Evolutionary conservation across 2,329 filamentous ascomycete species (phyloP), one percentile per base, ranked within the genome.

Genomic region (Trichoderma aggressivum): DNA sequence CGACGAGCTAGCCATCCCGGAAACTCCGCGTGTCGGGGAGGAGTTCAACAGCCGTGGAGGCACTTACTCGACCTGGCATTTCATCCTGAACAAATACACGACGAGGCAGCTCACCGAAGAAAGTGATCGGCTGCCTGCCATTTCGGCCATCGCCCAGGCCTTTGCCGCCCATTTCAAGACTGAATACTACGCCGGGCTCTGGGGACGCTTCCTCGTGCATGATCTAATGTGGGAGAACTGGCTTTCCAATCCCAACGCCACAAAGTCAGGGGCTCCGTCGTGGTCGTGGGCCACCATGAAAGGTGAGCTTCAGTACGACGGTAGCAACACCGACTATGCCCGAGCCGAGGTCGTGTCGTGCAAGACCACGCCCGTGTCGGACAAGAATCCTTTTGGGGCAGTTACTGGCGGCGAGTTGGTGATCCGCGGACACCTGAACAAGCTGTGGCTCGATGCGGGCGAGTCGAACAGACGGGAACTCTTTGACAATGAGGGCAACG

Each of bases 201-300:
- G 61, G 61, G 47, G 26, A 7, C 61, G 39, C 26, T 50, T 53
- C 43, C 39, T 50, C 5, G 39, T 53, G 18, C 61, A 64, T 7
- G 61, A 64, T 28, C 47, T 50, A 39, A 64, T 50, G 28, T 53
- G 61, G 61, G 59, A 61, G 59, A 61, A 61, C 21, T 61, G 59
- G 59, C 59, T 61, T 61, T 61, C 59, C 34, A 43, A 61, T 28
- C 59, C 59, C 59, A 43, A 61, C 24, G 30, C 61, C 61, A 50
- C 61, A 32, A 64, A 53, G 7, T 53, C 39, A 18, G 39, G 61
- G 7, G 61, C 39, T 12, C 61, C 61, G 30, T 50, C 39, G 26
- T 64, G 61, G 61, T 64, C 61, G 18, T 64, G 61, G 61, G 61
- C 61, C 61, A 50, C 61, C 30, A 53, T 64, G 39, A 53, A 64